Evolutionary conservation across 306 rosid genomes (phyloP), one percentile per base, ranked within the genome.

Genomic region (Citrullus colocynthis): DNA sequence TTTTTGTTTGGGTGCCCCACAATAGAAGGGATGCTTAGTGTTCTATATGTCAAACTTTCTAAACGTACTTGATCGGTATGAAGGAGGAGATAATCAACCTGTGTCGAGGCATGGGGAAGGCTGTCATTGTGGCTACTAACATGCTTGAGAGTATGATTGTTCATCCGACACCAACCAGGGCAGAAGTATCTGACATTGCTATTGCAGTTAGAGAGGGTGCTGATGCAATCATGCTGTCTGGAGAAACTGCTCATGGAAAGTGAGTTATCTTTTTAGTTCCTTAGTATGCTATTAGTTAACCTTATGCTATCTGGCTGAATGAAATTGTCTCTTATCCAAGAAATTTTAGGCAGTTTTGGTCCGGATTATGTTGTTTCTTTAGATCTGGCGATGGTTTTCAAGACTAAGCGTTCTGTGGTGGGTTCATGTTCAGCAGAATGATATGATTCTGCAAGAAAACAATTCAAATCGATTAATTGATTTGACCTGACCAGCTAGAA

Each of bases 161-260:
- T 79, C 99, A 95, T 78, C 99, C 99, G 41, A 92, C 97, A 20
- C 97, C 99, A 75, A 95, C 99, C 86, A 88, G 99, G 84, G 99
- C 99, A 2, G 99, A 95, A 82, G 99, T 95, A 58, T 89, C 99
- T 0, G 99, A 95, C 83, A 95, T 95, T 82, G 99, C 99, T 62
- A 95, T 95, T 82, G 99, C 99, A 71, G 99, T 95, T 76, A 88
- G 99, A 83, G 99, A 95, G 88, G 99, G 99, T 76, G 88, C 99
- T 79, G 99, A 95, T 85, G 97, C 86, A 75, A 78, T 95, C 78
- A 95, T 95, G 99, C 88, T 95, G 9, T 95, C 99, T 20, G 99
- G 99, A 78, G 99, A 95, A 89, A 95, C 99, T 76, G 99, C 99
- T 84, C 97, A 95, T 67, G 99, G 99, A 83, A 95, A 92, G 99